A percentile compares a stretch with the other conserved stretches of the same genome.
These are phyloP conservation scores for Ballota nigra DNA, from an alignment of 257 asterid genomes.

Conservation along the genomic window DNA sequence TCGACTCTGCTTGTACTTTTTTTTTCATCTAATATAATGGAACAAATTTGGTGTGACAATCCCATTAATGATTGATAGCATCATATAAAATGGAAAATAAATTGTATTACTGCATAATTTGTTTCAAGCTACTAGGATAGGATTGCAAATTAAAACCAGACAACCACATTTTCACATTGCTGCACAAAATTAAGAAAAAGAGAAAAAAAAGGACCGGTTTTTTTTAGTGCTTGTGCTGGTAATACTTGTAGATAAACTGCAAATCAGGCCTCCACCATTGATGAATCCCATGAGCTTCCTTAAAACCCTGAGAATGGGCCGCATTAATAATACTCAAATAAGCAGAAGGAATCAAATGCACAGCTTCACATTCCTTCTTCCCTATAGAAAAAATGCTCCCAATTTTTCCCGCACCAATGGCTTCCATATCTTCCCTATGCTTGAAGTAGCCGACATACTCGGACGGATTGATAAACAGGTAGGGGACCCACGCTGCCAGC, in stretches of 20 bases:
- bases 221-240: constrained; percentile 28
- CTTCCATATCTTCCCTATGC: constrained; percentile 61
- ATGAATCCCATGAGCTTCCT: constrained; percentile 58
- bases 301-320: constrained; percentile 29
- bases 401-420: constrained; percentile 43
- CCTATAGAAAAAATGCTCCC: constrained; percentile 38
- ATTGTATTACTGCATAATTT: too few species aligned
- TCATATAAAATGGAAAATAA: too few species aligned
- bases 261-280: constrained; percentile 71
- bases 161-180: neutral
- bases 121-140: too few species aligned
- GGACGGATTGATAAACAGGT: constrained; percentile 52
- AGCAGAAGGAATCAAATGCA: constrained; percentile 71
- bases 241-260: constrained; percentile 34
- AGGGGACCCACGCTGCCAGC: constrained; percentile 62
- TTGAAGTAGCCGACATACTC: constrained; percentile 63
- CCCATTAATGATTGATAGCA: too few species aligned
- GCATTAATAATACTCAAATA: constrained; percentile 35
- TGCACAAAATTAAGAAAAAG: neutral
- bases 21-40: too few species aligned
- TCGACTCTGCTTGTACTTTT: too few species aligned
- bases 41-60: too few species aligned
- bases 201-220: neutral
- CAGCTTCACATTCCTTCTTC: constrained; percentile 39
- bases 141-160: too few species aligned